These are phyloP conservation scores for Williopsis jadinii DNA, from an alignment of 1,139 yeast genomes.

Conservation along the genomic window DNA sequence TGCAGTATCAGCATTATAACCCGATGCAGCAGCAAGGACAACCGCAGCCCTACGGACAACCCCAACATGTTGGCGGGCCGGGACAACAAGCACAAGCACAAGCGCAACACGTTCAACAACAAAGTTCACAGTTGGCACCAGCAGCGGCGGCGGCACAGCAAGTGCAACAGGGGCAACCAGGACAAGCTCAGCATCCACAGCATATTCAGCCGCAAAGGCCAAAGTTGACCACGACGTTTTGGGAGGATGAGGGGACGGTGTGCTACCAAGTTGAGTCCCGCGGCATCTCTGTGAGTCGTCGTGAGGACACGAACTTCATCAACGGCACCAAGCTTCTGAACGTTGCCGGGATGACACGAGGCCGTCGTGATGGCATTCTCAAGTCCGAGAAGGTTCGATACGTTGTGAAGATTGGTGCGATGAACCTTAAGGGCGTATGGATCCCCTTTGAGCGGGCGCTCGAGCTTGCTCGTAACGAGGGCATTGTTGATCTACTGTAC, in stretches of 20 bases:
- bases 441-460: slow-evolving; percentile 92
- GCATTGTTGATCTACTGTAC: slow-evolving; percentile 75
- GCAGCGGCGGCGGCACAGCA: background rate
- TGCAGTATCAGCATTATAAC: background rate
- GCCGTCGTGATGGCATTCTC: slow-evolving; percentile 89
- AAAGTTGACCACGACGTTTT: slow-evolving; percentile 85
- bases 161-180: background rate
- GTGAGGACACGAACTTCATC: slow-evolving; percentile 90
- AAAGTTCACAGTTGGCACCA: slow-evolving; percentile 1
- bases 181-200: background rate
- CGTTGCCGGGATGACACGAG: slow-evolving; percentile 93
- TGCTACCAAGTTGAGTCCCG: slow-evolving; percentile 95
- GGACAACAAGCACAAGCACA: no score
- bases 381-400: slow-evolving; percentile 85
- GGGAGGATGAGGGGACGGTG: slow-evolving; percentile 94
- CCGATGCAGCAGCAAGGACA: background rate
- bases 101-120: slow-evolving; percentile 12
- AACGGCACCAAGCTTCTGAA: slow-evolving; percentile 90
- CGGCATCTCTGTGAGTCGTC: slow-evolving; percentile 82
- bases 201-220: slow-evolving; percentile 55
- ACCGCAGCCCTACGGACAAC: slow-evolving; percentile 1
- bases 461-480: slow-evolving; percentile 84
- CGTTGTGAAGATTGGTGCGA: slow-evolving; percentile 93
- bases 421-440: slow-evolving; percentile 98
- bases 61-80: no score